Evolutionary conservation across 371 early-diverging fungal genomes (phyloP).

Genomic region (Chytridium lagenaria): DNA sequence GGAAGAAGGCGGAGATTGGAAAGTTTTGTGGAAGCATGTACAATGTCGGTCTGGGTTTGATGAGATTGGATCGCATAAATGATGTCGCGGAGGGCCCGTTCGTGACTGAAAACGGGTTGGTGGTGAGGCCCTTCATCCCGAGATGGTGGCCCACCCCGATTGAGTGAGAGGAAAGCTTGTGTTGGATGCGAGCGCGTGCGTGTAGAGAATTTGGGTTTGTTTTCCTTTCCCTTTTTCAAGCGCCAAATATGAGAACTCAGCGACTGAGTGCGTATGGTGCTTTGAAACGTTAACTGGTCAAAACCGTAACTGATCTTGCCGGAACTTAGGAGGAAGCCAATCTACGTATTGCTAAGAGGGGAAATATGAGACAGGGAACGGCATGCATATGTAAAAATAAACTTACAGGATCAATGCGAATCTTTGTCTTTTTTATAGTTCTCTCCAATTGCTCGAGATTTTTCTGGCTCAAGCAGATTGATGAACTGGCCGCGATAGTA

Average conservation of each 20-base stretch:
- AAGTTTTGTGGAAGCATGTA: conserved; percentile 68
- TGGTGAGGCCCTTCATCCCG: conserved; percentile 24
- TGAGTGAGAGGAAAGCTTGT: background rate
- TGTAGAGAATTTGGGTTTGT: too few relatives aligned
- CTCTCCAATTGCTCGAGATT: conserved; percentile 82
- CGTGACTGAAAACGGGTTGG: background rate
- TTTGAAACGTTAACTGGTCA: background rate
- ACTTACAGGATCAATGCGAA: conserved; percentile 79
- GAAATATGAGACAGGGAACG: background rate
- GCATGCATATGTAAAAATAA: conserved; percentile 40
- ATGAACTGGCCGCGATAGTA: conserved; percentile 95
- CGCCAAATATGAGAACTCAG: too few relatives aligned
- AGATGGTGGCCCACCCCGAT: conserved; percentile 26
- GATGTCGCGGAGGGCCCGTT: background rate
- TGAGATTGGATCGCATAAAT: conserved; percentile 77
- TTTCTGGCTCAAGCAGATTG: conserved; percentile 87
- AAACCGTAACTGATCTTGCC: conserved; percentile 53
- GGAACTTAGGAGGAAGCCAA: conserved; percentile 63
- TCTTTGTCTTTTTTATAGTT: conserved; percentile 67
- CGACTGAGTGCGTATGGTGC: too few relatives aligned
- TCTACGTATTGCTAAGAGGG: conserved; percentile 39
- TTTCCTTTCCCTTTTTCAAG: too few relatives aligned
- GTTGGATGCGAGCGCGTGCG: too few relatives aligned
- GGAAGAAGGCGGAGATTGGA: conserved; percentile 55
- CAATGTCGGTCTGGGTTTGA: conserved; percentile 86